phyloP scores from a whole-genome alignment of 129 eudicot genomes.

The Apium graveolens region DNA sequence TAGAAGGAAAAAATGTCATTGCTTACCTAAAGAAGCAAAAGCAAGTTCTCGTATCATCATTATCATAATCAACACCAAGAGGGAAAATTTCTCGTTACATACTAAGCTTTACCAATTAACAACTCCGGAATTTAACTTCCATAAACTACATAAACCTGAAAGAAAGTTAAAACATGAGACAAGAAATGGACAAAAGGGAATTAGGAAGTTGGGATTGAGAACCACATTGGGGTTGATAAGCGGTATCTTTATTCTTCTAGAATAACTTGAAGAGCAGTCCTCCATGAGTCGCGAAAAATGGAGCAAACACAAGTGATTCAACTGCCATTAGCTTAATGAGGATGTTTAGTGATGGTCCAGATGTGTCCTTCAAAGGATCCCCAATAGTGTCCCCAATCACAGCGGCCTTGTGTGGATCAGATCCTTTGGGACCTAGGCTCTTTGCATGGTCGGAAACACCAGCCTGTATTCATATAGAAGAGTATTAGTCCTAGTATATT shows the following conservation, averaged over 20 bases:
- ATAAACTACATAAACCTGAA: slow-evolving; percentile 10
- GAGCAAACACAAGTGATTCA: slow-evolving; percentile 44
- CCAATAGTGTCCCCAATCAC: slow-evolving; percentile 48
- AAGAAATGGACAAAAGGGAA: slow-evolving; percentile 1
- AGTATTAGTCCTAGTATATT: neutral
- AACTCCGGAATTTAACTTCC: neutral
- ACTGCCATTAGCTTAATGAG: slow-evolving; percentile 51
- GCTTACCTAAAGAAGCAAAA: neutral
- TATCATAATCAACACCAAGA: slow-evolving; percentile 14
- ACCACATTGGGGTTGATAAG: neutral
- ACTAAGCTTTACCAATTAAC: slow-evolving; percentile 2
- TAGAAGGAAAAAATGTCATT: neutral
- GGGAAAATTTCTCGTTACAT: slow-evolving; percentile 10
- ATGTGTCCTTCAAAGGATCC: slow-evolving; percentile 49
- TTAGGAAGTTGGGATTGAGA: neutral
- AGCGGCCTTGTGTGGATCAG: slow-evolving; percentile 49
- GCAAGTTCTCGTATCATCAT: neutral
- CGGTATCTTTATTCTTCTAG: neutral
- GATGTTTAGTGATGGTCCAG: slow-evolving; percentile 50
- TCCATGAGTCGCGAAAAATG: slow-evolving; percentile 44
- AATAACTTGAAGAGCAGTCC: slow-evolving; percentile 43
- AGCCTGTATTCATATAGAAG: slow-evolving; percentile 18
- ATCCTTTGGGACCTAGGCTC: slow-evolving; percentile 41
- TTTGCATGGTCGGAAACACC: slow-evolving; percentile 44
- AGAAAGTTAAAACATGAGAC: neutral